Evolutionary conservation across 371 early-diverging fungal species (phyloP).

Genomic region (Mortierella sp.): DNA sequence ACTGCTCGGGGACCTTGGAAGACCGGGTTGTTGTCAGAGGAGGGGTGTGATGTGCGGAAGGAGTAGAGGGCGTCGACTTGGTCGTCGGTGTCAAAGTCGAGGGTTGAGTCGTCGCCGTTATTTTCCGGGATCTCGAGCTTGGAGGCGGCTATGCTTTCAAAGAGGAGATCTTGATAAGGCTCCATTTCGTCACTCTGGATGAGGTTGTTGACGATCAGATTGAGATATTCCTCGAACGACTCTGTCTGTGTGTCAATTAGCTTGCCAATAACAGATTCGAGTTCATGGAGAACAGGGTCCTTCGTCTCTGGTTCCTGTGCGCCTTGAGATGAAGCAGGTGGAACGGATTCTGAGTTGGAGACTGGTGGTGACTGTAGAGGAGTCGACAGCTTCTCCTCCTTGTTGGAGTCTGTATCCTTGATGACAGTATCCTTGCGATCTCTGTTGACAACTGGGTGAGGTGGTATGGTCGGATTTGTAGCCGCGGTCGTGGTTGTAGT

Average conservation of each 20-base stretch:
- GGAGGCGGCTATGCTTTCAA: background rate
- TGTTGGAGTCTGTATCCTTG: background rate
- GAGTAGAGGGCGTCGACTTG: background rate
- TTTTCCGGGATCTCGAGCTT: background rate
- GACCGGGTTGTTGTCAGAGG: background rate
- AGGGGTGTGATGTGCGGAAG: background rate
- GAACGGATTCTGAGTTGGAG: background rate
- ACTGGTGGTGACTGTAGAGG: background rate
- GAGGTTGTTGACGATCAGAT: background rate
- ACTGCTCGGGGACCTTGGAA: background rate
- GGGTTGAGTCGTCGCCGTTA: background rate
- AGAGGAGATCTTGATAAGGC: conserved; percentile 2
- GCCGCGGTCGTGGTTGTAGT: background rate
- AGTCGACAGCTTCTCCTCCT: background rate
- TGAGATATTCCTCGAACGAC: background rate
- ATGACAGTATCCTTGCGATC: background rate
- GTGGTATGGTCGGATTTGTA: background rate
- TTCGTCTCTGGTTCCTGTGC: background rate
- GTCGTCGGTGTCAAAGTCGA: background rate
- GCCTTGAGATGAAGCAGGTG: background rate
- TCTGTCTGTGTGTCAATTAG: conserved; percentile 4
- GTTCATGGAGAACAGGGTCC: background rate
- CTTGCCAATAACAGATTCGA: background rate
- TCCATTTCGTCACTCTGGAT: conserved; percentile 6
- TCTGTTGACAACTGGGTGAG: background rate